Evolutionary conservation across 495 filamentous ascomycete genomes (phyloP), one percentile per base, ranked within the genome.

Genomic region (Penicillium ochrochloron): DNA sequence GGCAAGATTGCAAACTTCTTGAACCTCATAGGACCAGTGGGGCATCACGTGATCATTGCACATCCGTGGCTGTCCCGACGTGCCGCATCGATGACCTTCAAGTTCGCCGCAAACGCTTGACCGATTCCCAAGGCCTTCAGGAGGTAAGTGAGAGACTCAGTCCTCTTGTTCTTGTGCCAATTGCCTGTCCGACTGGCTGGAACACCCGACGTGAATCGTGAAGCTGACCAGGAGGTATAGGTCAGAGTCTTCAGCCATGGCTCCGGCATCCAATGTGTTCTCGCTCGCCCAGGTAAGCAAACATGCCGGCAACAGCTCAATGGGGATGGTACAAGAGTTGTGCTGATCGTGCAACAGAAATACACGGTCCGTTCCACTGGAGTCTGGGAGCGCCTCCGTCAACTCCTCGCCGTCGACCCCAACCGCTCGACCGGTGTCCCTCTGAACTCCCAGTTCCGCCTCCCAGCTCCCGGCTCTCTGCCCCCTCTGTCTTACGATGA

Each of bases 341-440:
- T n/a, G 14, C 48, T 52, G 15, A 52, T 5, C n/a, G 48, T 25
- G 48, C 48, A 52, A 19, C 68, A 99, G 95, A 98, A 97, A 93
- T 95, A 98, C 79, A 94, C 94, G n/a, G 83, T 99, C 66, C 92
- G 95, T 69, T 94, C 95, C 33, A 86, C 83, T 9, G 96, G 96
- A 39, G 81, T 97, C 76, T 97, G 94, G 91, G 93, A 93, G 66
- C 82, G 84, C 56, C 82, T 99, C 73, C 92, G 93, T 70, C 85
- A 87, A 55, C 74, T 86, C 59, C 78, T 97, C 64, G 86, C 94
- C 60, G 75, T 99, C 65, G 95, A 96, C 76, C 88, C 96, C 11
- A 88, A 91, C 69, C 93, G 96, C 64, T 97, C 93, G 50, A 91
- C 88, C 66, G 96, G 96, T 75, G 77, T 98, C 11, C 96, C 96